These are phyloP conservation scores for Ramaria sp. DNA, from an alignment of 768 basidiomycete genomes.

Conservation along the genomic window DNA sequence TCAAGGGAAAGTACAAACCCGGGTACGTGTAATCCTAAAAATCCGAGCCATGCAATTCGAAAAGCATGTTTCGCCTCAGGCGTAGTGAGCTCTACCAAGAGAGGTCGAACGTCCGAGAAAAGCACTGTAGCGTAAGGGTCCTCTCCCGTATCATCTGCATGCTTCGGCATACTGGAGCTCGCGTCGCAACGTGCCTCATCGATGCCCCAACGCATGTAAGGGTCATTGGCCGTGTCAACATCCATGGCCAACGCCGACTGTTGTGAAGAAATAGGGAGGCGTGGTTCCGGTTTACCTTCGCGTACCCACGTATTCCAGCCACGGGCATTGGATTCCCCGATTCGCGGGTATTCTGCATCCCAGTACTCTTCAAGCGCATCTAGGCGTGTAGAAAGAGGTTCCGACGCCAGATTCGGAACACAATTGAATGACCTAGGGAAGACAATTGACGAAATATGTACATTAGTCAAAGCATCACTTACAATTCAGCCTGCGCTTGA, in stretches of 20 bases:
- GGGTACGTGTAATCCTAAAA: slow-evolving; percentile 63
- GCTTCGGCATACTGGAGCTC: slow-evolving; percentile 34
- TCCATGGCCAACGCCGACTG: background rate
- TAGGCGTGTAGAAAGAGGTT: slow-evolving; percentile 39
- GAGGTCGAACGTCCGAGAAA: slow-evolving; percentile 57
- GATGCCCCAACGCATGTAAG: slow-evolving; percentile 55
- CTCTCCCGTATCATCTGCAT: slow-evolving; percentile 40
- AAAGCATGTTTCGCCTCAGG: slow-evolving; percentile 41
- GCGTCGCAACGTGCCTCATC: slow-evolving; percentile 45
- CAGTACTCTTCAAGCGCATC: slow-evolving; percentile 68
- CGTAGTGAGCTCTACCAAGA: slow-evolving; percentile 35
- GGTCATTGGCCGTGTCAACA: slow-evolving; percentile 30
- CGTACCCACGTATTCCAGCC: slow-evolving; percentile 63
- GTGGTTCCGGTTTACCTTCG: slow-evolving; percentile 24
- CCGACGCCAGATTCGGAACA: slow-evolving; percentile 34
- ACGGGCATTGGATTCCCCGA: slow-evolving; percentile 52
- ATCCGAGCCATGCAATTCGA: slow-evolving; percentile 58
- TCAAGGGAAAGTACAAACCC: slow-evolving; percentile 41
- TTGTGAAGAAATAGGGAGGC: background rate
- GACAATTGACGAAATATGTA: background rate
- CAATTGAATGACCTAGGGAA: slow-evolving; percentile 43
- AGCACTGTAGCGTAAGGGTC: slow-evolving; percentile 71
- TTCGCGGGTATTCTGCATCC: slow-evolving; percentile 73
- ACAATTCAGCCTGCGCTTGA: slow-evolving; percentile 81
- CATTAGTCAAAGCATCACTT: slow-evolving; percentile 17